Evolutionary conservation across 225 moss, liverwort and hornwort species (phyloP).

Genomic region (Neckera pumila): DNA sequence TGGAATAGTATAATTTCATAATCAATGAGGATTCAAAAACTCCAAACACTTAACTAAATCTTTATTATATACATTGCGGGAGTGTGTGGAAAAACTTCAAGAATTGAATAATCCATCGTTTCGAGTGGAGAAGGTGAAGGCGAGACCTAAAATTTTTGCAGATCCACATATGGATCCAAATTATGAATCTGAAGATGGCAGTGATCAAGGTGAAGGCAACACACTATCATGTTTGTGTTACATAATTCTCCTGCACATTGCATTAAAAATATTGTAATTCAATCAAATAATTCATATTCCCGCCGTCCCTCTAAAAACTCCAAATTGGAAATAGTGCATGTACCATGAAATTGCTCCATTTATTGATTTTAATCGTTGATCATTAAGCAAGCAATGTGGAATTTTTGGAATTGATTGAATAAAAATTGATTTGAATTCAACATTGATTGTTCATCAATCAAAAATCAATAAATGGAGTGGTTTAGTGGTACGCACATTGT

Average conservation of each 20-base stretch:
- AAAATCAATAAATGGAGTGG: neutral
- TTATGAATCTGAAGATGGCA: conserved; percentile 67
- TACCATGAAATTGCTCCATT: neutral
- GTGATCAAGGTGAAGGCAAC: conserved; percentile 24
- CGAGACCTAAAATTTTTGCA: conserved; percentile 44
- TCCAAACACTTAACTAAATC: neutral
- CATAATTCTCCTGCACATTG: neutral
- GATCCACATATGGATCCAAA: conserved; percentile 85
- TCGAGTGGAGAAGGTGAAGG: conserved; percentile 53
- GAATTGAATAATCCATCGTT: conserved; percentile 72
- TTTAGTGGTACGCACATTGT: neutral
- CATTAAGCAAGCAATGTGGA: accelerated
- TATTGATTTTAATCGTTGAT: neutral
- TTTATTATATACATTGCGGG: conserved; percentile 42
- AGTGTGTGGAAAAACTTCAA: conserved; percentile 91
- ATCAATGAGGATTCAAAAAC: neutral
- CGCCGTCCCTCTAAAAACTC: accelerated
- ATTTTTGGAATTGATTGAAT: neutral
- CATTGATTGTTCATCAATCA: accelerated
- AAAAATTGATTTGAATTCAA: neutral
- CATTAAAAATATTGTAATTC: neutral
- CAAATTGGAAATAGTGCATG: neutral
- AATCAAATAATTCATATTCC: neutral
- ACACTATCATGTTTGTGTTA: neutral
- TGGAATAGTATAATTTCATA: neutral